A percentile compares a stretch with the other conserved stretches of the same genome.
Evolutionary conservation across 768 basidiomycete genomes (phyloP).

Genomic region (Amanita phalloides): DNA sequence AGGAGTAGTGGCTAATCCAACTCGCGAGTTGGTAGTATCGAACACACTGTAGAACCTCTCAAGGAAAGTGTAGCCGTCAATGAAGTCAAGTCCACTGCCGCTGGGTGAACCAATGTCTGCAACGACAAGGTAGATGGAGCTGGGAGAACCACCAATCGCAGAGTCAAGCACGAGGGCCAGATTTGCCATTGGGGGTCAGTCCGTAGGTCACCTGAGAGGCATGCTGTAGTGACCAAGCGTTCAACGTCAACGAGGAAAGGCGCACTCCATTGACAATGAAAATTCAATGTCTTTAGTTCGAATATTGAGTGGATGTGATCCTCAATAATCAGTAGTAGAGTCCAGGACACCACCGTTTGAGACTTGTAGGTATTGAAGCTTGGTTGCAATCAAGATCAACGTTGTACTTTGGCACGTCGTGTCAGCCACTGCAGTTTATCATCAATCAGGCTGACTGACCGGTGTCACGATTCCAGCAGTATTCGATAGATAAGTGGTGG

Average conservation of each 20-base stretch:
- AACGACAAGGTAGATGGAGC: slow-evolving; percentile 46
- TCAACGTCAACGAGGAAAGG: slow-evolving; percentile 6
- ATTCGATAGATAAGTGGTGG: slow-evolving; percentile 25
- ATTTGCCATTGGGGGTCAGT: slow-evolving; percentile 58
- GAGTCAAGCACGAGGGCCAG: slow-evolving; percentile 52
- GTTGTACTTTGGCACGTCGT: slow-evolving; percentile 26
- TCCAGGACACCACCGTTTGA: slow-evolving; percentile 33
- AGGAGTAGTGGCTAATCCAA: slow-evolving; percentile 47
- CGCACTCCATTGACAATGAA: slow-evolving; percentile 40
- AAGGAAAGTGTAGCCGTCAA: slow-evolving; percentile 31
- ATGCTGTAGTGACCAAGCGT: slow-evolving; percentile 18
- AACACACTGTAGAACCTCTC: slow-evolving; percentile 61
- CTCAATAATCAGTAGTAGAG: slow-evolving; percentile 32
- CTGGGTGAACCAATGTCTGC: slow-evolving; percentile 38
- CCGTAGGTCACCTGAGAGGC: slow-evolving; percentile 34
- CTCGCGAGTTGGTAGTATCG: slow-evolving; percentile 44
- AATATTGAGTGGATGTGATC: slow-evolving; percentile 40
- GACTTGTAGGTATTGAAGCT: slow-evolving; percentile 31
- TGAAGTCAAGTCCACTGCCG: slow-evolving; percentile 58
- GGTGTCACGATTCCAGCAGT: slow-evolving; percentile 51
- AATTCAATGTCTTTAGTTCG: slow-evolving; percentile 43
- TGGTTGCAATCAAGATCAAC: slow-evolving; percentile 35
- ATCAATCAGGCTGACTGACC: slow-evolving; percentile 15
- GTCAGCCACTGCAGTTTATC: neutral
- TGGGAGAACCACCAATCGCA: slow-evolving; percentile 39